Base-by-base conservation (phyloP, 805 yeast species). In the Osmozyma mogii region DNA sequence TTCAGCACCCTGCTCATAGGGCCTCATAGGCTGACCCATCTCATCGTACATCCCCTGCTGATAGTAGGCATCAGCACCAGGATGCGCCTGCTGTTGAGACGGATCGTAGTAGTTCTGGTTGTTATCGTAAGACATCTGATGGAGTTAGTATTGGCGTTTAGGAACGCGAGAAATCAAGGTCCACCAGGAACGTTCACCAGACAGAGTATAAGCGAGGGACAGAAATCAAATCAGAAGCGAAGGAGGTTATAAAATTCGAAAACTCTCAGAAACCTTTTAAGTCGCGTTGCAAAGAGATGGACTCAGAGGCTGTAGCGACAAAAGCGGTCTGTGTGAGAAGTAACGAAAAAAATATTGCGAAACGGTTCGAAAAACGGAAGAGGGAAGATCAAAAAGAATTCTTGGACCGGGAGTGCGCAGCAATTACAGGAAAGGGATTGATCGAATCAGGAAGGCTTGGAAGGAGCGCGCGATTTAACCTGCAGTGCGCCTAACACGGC, bases 71-170 rank as follows among this genome's bases (percentile, higher is more conserved):
- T 28, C 37, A 37, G 46, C 52, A 25, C 42, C 43, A n/a, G n/a
- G n/a, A 18, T 18, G 21, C 8, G 9, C 21, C 30, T 43, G 52
- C 37, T 41, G 47, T 17, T 47, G 55, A 49, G 43, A 43, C 34
- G 51, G 52, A 37, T 50, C 52, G 37, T 51, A 49, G 52, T 66
- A 65, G 44, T 71, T 63, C 41, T 60, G 59, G 50, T 59, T 52
- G 51, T 56, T 61, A 59, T 72, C 78, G 58, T 72, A 72, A 58
- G 79, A 72, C 79, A 72, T 72, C 73, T 64, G 25, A 32, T 28
- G 24, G 7, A 18, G 52, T 47, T 47, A 47, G 52, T 47, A 44
- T 22, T 14, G 34, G n/a, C n/a, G 17, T 31, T 29, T 34, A 15
- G 24, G 29, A 24, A 13, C 15, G 16, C 30, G 22, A 28, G 28